These are phyloP conservation scores for Schwanniomyces vanrijiae DNA, from an alignment of 805 yeast species.

Conservation along the genomic window DNA sequence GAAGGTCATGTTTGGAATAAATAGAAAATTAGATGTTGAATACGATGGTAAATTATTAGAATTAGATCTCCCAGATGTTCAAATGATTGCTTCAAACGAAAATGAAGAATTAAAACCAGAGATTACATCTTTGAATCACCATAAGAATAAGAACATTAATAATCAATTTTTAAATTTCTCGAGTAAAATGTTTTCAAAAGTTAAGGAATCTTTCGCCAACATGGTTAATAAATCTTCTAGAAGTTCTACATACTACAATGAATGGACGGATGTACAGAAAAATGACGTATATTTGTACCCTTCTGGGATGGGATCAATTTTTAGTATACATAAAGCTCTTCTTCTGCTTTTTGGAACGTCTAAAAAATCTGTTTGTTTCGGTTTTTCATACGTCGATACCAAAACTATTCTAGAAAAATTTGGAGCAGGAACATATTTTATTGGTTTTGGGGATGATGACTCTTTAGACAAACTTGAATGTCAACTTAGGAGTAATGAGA, in stretches of 20 bases:
- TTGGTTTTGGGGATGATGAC: conserved; percentile 78
- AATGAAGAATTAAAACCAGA: too few relatives aligned
- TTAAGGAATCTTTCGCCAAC: too few relatives aligned
- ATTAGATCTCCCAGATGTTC: too few relatives aligned
- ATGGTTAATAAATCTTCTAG: too few relatives aligned
- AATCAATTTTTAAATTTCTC: too few relatives aligned
- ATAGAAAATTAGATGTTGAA: too few relatives aligned
- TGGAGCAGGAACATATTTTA: conserved; percentile 87
- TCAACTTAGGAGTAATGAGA: conserved; percentile 54
- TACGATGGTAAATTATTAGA: too few relatives aligned
- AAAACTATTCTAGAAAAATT: conserved; percentile 80
- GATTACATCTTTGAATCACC: too few relatives aligned
- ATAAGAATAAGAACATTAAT: too few relatives aligned
- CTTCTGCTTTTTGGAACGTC: conserved; percentile 19
- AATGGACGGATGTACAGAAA: conserved; percentile 39
- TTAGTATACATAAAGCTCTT: conserved; percentile 70
- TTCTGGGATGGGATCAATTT: conserved; percentile 91
- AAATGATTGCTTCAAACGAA: too few relatives aligned
- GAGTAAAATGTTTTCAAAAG: too few relatives aligned
- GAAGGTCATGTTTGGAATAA: too few relatives aligned
- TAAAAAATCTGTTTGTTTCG: conserved; percentile 83
- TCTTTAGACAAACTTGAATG: conserved; percentile 65
- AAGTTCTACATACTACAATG: conserved; percentile 2
- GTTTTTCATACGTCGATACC: conserved; percentile 95
- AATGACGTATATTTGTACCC: conserved; percentile 82